phyloP scores from a whole-genome alignment of 140 eudicot genomes.

The Oenanthe javanica region DNA sequence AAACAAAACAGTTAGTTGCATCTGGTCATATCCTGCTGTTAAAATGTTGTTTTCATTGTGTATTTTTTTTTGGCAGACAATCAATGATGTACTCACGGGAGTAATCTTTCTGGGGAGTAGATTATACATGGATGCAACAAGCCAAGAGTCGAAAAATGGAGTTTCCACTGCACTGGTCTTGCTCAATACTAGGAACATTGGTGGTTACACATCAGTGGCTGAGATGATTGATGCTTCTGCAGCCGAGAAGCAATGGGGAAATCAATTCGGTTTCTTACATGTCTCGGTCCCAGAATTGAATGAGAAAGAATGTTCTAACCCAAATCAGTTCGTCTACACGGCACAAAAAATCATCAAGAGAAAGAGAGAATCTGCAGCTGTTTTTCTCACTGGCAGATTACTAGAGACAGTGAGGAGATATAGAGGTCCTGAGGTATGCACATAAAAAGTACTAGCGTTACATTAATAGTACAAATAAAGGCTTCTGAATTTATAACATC shows the following conservation, averaged over 20 bases:
- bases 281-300: conserved; percentile 50
- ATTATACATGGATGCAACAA: conserved; percentile 67
- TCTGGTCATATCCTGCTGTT: background rate
- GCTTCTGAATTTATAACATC: background rate
- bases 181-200: conserved; percentile 68
- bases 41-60: background rate
- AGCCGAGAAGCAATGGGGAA: conserved; percentile 60
- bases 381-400: conserved; percentile 54
- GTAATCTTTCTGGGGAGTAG: conserved; percentile 62
- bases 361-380: conserved; percentile 54
- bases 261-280: conserved; percentile 67
- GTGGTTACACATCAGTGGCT: conserved; percentile 61
- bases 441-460: background rate
- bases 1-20: background rate
- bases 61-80: conserved; percentile 38
- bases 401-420: conserved; percentile 40
- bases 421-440: conserved; percentile 68
- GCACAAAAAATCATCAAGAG: conserved; percentile 45
- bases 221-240: conserved; percentile 55
- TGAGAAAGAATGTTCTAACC: conserved; percentile 14
- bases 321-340: conserved; percentile 42
- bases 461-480: background rate
- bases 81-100: conserved; percentile 75
- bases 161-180: conserved; percentile 60
- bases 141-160: conserved; percentile 31